These are phyloP conservation scores for Forsythia suspensa DNA, from an alignment of 257 asterid species.

Conservation along the genomic window DNA sequence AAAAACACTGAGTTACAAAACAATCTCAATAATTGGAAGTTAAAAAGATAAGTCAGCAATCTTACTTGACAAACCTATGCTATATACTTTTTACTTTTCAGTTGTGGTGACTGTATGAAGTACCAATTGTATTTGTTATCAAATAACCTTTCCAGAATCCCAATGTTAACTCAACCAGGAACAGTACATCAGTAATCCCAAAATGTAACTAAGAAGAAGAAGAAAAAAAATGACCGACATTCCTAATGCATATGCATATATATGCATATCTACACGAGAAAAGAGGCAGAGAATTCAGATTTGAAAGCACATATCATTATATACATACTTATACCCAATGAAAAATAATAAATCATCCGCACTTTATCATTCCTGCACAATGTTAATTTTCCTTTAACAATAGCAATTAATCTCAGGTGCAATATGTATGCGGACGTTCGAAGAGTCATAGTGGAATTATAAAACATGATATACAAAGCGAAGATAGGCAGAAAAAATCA, in stretches of 20 bases:
- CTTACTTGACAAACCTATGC: not conserved
- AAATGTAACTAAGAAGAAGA: not conserved
- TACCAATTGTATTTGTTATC: not conserved
- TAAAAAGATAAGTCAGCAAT: not conserved
- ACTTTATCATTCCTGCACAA: not conserved
- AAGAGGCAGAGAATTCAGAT: not conserved
- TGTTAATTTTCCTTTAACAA: not conserved
- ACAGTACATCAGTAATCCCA: not conserved
- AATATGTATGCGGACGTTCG: not conserved
- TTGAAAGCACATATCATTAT: not conserved
- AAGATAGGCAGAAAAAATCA: not conserved
- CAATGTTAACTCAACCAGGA: not conserved
- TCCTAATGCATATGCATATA: not conserved
- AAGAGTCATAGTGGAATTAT: not conserved
- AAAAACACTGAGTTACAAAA: slow-evolving; percentile 12
- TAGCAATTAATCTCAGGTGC: slow-evolving; percentile 4
- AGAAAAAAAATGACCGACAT: not conserved
- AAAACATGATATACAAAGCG: not conserved
- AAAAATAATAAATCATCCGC: not conserved
- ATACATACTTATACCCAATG: not conserved
- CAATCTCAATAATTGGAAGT: not conserved
- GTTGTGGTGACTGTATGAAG: not conserved
- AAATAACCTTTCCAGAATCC: not conserved
- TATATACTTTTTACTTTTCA: not conserved
- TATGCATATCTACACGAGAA: not conserved